Base-by-base conservation (phyloP, 345 rosid genomes). In the Syzygium grande region DNA sequence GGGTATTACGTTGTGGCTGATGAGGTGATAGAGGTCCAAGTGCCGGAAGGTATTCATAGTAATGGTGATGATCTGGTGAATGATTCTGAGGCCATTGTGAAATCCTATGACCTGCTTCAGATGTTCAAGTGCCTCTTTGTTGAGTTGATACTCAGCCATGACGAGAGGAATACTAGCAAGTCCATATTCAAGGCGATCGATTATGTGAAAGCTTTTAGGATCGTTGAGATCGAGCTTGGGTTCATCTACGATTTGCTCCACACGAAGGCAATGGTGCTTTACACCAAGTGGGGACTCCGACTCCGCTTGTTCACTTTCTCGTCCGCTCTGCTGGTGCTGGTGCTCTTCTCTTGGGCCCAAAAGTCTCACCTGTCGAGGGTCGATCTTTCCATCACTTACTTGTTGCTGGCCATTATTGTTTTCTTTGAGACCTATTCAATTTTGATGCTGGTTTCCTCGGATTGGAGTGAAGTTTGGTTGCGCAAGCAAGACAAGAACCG, bases 361-460 rank as follows among this genome's bases (percentile, higher is more conserved):
- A 55, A 53, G 86, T 34, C 30, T 1, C 3, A 19, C 7, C 16
- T 61, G 38, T 11, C 41, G 2, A 68, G 41, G 52, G 8, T 63
- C 16, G 90, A 92, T 83, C n/a, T 73, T 22, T 21, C 27, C 55
- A 23, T 92, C 7, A 87, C 92, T 55, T 91, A 84, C 16, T 30
- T 56, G 25, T 53, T 91, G 77, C 87, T 91, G 27, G 59, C 15
- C 6, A 89, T 84, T 5, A 90, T 91, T 17, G 11, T 89, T 79
- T 17, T 65, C 41, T 73, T 90, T 8, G 92, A 92, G 25, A 30
- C 61, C 12, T 79, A 46, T 52, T 84, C 91, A 11, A 14, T 73
- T 5, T 84, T 56, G 16, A 2, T 53, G 59, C 83, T 79, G 14
- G 5, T 85, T 19, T 53, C 86, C 11, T 92, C 93, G 1, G 87